Conservation (phyloP, 2,329 filamentous ascomycete species). For the Fusarium caatingaense region DNA sequence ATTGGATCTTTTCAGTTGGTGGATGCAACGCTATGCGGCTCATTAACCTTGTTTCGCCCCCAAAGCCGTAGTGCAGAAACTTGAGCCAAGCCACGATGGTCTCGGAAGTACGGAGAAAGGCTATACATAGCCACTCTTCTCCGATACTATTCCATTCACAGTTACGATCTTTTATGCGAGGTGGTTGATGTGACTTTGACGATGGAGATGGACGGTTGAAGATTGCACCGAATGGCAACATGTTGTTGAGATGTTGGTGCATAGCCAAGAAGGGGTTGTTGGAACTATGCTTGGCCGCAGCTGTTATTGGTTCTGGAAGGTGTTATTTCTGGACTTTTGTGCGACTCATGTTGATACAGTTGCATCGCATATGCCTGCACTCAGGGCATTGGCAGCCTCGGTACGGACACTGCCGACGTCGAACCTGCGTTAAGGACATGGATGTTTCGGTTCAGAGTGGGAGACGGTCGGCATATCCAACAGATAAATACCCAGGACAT, state of each 20-base stretch:
- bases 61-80: background rate
- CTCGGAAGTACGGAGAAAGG: background rate
- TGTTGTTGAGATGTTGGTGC: background rate
- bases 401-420: constrained; percentile 1
- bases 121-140: constrained; percentile 8
- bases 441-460: background rate
- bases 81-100: background rate
- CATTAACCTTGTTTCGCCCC: background rate
- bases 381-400: background rate
- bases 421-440: background rate
- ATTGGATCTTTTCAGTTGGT: background rate
- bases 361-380: background rate
- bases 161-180: background rate
- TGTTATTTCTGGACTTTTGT: constrained; percentile 4
- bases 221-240: constrained; percentile 6
- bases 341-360: background rate
- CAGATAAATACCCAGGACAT: constrained; percentile 6
- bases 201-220: background rate
- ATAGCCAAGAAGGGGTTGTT: background rate
- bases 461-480: background rate
- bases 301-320: constrained; percentile 5
- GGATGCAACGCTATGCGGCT: constrained; percentile 18
- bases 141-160: constrained; percentile 9
- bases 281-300: background rate
- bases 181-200: background rate